Evolutionary conservation across 2,329 filamentous ascomycete genomes (phyloP).

Genomic region (Trichophyton equinum): DNA sequence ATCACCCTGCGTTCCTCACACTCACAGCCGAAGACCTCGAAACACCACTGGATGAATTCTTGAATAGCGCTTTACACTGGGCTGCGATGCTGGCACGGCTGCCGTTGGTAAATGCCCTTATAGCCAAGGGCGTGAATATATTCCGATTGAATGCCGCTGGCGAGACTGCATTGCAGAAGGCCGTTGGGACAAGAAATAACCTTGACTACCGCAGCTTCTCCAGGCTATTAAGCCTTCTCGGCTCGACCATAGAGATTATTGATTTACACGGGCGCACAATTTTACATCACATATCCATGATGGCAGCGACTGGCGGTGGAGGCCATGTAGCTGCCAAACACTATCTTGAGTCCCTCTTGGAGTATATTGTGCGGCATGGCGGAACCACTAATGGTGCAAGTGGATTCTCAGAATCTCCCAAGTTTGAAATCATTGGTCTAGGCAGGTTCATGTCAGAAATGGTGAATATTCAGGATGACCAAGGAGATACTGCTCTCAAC

Average conservation of each 20-base stretch:
- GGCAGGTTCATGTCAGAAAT: constrained; percentile 94
- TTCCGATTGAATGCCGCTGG: constrained; percentile 78
- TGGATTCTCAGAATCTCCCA: constrained; percentile 18
- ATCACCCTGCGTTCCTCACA: constrained; percentile 63
- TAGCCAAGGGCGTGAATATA: constrained; percentile 74
- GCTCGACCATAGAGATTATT: constrained; percentile 77
- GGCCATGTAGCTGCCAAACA: constrained; percentile 77
- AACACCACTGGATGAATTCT: constrained; percentile 79
- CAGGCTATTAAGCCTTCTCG: constrained; percentile 76
- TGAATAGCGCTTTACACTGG: constrained; percentile 84
- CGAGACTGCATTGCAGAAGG: constrained; percentile 85
- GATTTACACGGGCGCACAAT: constrained; percentile 86
- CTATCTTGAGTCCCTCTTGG: constrained; percentile 85
- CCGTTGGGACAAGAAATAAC: constrained; percentile 86
- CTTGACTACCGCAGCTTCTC: constrained; percentile 84
- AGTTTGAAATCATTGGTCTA: constrained; percentile 61
- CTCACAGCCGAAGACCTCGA: constrained; percentile 74
- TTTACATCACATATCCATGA: constrained; percentile 89
- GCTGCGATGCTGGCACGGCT: constrained; percentile 84
- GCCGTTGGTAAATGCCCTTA: constrained; percentile 65
- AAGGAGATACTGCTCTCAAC: constrained; percentile 88
- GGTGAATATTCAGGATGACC: constrained; percentile 87
- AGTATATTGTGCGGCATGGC: constrained; percentile 84
- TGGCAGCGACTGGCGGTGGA: constrained; percentile 86
- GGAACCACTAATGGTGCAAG: constrained; percentile 42